These are phyloP conservation scores for Curvularia hawaiiensis DNA, from an alignment of 2,329 filamentous ascomycete species.

Conservation along the genomic window DNA sequence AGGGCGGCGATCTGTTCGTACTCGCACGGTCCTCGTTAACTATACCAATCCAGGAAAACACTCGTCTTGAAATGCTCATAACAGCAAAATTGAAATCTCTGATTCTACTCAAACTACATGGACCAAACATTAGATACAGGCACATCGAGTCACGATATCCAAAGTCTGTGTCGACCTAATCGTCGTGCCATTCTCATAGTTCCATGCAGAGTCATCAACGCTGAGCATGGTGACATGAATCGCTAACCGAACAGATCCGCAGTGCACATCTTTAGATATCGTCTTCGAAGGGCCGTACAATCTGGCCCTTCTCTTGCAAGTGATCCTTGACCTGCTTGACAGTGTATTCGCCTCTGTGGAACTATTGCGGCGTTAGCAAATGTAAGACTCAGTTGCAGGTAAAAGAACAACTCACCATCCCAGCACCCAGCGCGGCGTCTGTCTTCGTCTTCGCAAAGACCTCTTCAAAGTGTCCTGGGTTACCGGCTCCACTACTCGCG, in stretches of 20 bases:
- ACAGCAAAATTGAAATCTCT: background rate
- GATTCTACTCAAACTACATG: background rate
- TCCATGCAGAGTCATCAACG: background rate
- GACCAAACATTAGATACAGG: background rate
- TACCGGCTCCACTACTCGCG: slow-evolving; percentile 89
- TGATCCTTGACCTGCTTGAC: slow-evolving; percentile 92
- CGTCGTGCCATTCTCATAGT: background rate
- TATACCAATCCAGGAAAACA: too few relatives aligned
- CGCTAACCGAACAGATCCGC: too few relatives aligned
- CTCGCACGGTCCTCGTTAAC: background rate
- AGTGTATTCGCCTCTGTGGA: slow-evolving; percentile 93
- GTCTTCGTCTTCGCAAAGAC: slow-evolving; percentile 86
- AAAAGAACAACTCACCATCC: slow-evolving; percentile 67
- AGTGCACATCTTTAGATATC: slow-evolving; percentile 19
- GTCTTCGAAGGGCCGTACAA: slow-evolving; percentile 78
- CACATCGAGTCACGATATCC: background rate
- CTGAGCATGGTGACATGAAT: background rate
- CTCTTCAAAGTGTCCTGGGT: slow-evolving; percentile 85
- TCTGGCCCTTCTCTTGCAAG: slow-evolving; percentile 70
- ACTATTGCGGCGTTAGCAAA: slow-evolving; percentile 55
- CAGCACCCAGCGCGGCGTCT: slow-evolving; percentile 91
- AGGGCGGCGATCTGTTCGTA: background rate
- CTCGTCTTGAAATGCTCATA: background rate
- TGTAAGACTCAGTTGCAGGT: background rate
- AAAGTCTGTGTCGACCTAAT: background rate